A percentile compares a stretch with the other conserved stretches of the same genome.
phyloP scores from a whole-genome alignment of 208 protist genomes.

The Trypanosoma melophagium region DNA sequence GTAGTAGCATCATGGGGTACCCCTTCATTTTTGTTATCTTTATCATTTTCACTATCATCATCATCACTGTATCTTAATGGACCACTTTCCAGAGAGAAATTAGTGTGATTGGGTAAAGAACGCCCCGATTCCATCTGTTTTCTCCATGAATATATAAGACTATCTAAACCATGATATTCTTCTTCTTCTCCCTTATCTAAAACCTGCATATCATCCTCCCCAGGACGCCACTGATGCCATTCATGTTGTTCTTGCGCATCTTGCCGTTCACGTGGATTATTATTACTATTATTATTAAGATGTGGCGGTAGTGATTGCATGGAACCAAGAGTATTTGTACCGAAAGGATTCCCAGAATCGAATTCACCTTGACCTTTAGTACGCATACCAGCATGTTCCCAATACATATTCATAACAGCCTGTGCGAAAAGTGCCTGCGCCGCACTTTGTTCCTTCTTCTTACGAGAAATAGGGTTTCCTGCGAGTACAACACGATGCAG shows the following conservation, averaged over 20 bases:
- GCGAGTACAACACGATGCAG: constrained; percentile 67
- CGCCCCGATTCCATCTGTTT: not conserved
- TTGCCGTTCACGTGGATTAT: not conserved
- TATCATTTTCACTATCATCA: not conserved
- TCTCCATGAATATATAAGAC: constrained; percentile 6
- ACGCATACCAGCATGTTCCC: constrained; percentile 21
- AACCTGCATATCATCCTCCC: not conserved
- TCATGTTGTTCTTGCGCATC: not conserved
- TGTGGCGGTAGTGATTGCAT: too few relatives aligned
- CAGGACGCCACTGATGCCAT: not conserved
- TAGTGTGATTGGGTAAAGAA: not conserved
- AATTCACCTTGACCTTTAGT: not conserved
- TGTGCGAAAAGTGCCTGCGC: constrained; percentile 46
- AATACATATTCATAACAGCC: constrained; percentile 65
- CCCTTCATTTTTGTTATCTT: not conserved
- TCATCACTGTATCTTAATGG: not conserved
- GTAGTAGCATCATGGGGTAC: not conserved
- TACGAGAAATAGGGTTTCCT: constrained; percentile 49
- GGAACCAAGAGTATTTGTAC: not conserved
- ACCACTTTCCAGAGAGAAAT: not conserved
- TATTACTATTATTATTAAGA: not conserved
- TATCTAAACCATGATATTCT: constrained; percentile 7
- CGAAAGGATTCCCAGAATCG: not conserved
- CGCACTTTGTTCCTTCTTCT: constrained; percentile 26
- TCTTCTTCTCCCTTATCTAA: not conserved